phyloP scores from a whole-genome alignment of 2,329 filamentous ascomycete species.

The Aspergillus sp. region DNA sequence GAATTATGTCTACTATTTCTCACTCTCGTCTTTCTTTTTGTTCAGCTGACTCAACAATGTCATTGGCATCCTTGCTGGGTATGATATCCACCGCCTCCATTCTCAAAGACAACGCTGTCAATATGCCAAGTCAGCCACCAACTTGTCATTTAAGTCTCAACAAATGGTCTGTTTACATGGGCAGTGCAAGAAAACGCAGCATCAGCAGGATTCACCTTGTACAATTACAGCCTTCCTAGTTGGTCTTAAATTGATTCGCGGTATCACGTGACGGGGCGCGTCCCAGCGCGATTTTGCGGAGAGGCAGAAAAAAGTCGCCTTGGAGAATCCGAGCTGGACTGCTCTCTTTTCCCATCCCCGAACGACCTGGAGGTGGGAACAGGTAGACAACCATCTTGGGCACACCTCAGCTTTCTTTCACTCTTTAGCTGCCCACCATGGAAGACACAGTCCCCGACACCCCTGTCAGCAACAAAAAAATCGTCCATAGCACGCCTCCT shows the following conservation, averaged over 20 bases:
- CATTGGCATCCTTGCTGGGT: too few relatives aligned
- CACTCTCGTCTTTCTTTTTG: too few relatives aligned
- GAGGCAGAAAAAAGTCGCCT: slow-evolving; percentile 16
- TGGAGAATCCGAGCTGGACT: not conserved
- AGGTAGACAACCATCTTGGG: not conserved
- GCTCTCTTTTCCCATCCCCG: not conserved
- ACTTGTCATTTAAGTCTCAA: too few relatives aligned
- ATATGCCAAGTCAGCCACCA: too few relatives aligned
- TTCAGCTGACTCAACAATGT: too few relatives aligned
- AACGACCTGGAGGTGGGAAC: not conserved
- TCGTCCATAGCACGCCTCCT: slow-evolving; percentile 28
- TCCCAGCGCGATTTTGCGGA: slow-evolving; percentile 20
- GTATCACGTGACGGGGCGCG: slow-evolving; percentile 24
- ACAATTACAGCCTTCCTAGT: not conserved
- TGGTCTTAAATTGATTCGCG: slow-evolving; percentile 24
- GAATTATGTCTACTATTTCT: too few relatives aligned
- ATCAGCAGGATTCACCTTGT: too few relatives aligned
- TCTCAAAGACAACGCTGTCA: too few relatives aligned
- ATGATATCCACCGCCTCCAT: too few relatives aligned
- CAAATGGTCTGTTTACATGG: too few relatives aligned
- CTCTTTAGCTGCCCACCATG: slow-evolving; percentile 26
- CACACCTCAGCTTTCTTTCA: not conserved
- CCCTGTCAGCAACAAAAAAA: slow-evolving; percentile 37
- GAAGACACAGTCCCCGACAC: slow-evolving; percentile 43
- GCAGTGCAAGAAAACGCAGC: too few relatives aligned